Evolutionary conservation across 75 land plant genomes (phyloP).

Genomic region (Pinus taeda): DNA sequence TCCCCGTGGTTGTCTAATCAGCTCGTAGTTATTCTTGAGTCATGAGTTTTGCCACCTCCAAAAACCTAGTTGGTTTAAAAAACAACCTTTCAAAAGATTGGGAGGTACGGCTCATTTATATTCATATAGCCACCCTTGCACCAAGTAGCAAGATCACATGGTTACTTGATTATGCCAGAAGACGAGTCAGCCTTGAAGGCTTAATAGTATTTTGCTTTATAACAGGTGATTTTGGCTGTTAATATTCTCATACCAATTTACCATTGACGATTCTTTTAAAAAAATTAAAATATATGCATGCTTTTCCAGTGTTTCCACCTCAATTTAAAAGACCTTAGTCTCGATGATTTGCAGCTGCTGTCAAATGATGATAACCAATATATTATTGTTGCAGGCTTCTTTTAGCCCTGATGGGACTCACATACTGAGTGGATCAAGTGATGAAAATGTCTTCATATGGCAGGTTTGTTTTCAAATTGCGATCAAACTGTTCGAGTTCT

Average conservation of each 20-base stretch:
- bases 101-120: background rate
- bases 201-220: background rate
- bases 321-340: background rate
- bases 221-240: background rate
- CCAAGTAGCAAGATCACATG: too few species aligned
- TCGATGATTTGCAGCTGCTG: background rate
- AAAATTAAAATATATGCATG: background rate
- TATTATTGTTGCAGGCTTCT: slow-evolving; percentile 46
- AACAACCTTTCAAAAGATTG: background rate
- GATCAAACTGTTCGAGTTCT: background rate
- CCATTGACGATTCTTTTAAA: background rate
- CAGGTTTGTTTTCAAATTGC: slow-evolving; percentile 43
- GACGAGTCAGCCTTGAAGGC: background rate
- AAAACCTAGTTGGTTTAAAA: too few species aligned
- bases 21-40: too few species aligned
- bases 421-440: slow-evolving; percentile 80
- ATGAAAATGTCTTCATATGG: slow-evolving; percentile 87
- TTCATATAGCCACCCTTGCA: too few species aligned
- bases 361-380: background rate
- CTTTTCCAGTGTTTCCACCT: background rate
- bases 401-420: slow-evolving; percentile 87
- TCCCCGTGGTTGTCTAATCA: too few species aligned
- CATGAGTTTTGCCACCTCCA: too few species aligned
- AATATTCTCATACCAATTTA: background rate
- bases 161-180: background rate